Conservation (phyloP, 1,139 yeast genomes). For the Waltiozyma sp. region DNA sequence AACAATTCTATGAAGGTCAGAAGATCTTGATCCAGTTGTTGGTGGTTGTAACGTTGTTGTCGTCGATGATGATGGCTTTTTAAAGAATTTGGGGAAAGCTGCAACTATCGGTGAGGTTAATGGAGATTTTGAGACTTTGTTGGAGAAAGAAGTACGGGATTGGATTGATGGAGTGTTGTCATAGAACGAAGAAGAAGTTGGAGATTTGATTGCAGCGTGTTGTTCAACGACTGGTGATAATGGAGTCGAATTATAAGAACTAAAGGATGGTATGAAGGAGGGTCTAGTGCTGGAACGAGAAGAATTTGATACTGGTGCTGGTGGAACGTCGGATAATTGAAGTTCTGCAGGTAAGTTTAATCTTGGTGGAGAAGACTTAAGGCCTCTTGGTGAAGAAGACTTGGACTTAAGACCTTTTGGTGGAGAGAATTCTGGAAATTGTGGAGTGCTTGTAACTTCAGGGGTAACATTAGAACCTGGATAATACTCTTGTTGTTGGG, state of each 20-base stretch:
- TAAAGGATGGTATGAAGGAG: background rate
- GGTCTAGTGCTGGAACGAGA: background rate
- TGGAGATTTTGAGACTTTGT: conserved; percentile 4
- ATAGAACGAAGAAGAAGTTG: background rate
- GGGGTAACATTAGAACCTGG: background rate
- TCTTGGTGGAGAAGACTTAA: background rate
- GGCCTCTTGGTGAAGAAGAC: background rate
- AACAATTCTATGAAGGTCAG: background rate
- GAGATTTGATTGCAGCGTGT: background rate
- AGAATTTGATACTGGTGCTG: background rate
- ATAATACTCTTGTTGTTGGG: background rate
- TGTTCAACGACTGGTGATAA: background rate
- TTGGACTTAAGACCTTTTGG: background rate
- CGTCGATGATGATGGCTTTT: conserved; percentile 2
- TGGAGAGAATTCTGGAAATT: background rate
- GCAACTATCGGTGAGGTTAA: conserved; percentile 15
- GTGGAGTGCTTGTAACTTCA: background rate
- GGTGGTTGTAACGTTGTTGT: no score
- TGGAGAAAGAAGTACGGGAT: background rate
- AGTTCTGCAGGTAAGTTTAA: background rate
- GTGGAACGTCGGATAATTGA: background rate
- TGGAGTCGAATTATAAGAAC: background rate
- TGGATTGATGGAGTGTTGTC: background rate
- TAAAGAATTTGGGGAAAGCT: conserved; percentile 13
- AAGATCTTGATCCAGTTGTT: background rate